Base-by-base conservation (phyloP, 495 filamentous ascomycete genomes). In the Amorphotheca resinae region DNA sequence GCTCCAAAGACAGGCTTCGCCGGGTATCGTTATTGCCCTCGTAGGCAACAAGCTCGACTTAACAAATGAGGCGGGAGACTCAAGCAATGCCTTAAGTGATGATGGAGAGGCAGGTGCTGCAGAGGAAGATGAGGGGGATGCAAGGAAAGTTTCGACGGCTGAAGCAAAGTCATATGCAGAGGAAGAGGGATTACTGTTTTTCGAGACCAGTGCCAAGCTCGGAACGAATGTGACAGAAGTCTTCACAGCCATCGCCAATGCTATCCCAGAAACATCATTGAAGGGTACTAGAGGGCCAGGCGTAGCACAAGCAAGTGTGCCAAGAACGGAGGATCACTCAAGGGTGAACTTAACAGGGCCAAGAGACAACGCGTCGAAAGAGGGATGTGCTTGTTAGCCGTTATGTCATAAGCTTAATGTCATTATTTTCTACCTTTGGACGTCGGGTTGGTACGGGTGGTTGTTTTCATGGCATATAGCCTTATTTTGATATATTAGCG, bases 21-120 rank as follows among this genome's bases (percentile, higher is more conserved):
- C 91, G 11, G 93, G 93, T 25, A 98, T 98, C 52, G 93, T 96
- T 36, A 96, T 98, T 55, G 87, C 91, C 23, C 73, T 98, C 8
- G 91, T 98, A 32, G 91, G 91, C 53, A 98, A 98, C 73, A 98
- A 98, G 67, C 69, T 91, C 46, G 91, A 98, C 68, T 76, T 98
- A 57, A 73, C 68, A 14, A 82, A 76, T 50, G 71, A 70, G 37
- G 71, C 77, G 45, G 64, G 59, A 32, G 66, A 64, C 15, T 56
- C 54, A 31, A 31, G 48, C 55, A 38, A 46, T 61, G 9, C 50
- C 42, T 45, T 23, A 48, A 56, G 55, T 38, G 57, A 61, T 8
- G 58, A 42, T 41, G 61, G 53, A 20, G 71, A 69, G 23, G 61
- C 60, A 33, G 59, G 56, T 4, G 73, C 69, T 9, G 77, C 63